A percentile compares a stretch with the other conserved stretches of the same genome.
Evolutionary conservation across 2,329 filamentous ascomycete genomes (phyloP).

Genomic region (Curvularia verruculosa): DNA sequence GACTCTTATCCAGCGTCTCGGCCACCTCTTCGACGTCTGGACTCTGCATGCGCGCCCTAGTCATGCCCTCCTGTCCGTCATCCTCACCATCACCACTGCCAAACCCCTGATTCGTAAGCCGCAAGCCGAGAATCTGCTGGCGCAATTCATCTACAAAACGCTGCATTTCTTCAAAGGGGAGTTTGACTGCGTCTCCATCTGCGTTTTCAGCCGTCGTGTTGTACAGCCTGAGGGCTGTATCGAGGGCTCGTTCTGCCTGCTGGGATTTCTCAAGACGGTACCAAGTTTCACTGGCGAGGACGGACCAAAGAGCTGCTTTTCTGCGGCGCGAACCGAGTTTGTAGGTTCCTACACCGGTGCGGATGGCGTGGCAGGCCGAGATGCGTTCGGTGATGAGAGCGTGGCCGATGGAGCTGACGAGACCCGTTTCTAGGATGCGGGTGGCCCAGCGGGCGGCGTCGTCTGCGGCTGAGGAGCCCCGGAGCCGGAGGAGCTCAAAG

Average conservation of each 20-base stretch:
- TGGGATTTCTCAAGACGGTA: constrained; percentile 75
- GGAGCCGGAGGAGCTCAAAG: constrained; percentile 80
- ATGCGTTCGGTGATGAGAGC: constrained; percentile 86
- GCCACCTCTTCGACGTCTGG: constrained; percentile 46
- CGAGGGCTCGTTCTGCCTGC: constrained; percentile 78
- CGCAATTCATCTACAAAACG: constrained; percentile 71
- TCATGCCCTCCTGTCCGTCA: constrained; percentile 22
- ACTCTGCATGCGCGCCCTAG: constrained; percentile 17
- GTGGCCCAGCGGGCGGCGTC: constrained; percentile 87
- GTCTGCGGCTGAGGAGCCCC: constrained; percentile 80
- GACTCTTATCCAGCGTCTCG: constrained; percentile 45
- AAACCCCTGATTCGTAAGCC: constrained; percentile 51
- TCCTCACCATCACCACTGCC: constrained; percentile 40
- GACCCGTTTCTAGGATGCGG: constrained; percentile 73
- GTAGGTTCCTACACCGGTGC: constrained; percentile 69
- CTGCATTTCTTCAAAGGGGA: constrained; percentile 61
- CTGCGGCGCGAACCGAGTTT: constrained; percentile 74
- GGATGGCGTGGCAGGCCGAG: constrained; percentile 80
- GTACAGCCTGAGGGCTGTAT: constrained; percentile 67
- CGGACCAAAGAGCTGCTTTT: constrained; percentile 89
- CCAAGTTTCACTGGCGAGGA: constrained; percentile 85
- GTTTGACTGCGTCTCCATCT: constrained; percentile 19
- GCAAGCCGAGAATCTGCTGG: constrained; percentile 61
- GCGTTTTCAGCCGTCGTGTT: constrained; percentile 44
- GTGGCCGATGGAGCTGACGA: constrained; percentile 77